Conservation (phyloP, 2,329 filamentous ascomycete species). For the Cercospora canescens region DNA sequence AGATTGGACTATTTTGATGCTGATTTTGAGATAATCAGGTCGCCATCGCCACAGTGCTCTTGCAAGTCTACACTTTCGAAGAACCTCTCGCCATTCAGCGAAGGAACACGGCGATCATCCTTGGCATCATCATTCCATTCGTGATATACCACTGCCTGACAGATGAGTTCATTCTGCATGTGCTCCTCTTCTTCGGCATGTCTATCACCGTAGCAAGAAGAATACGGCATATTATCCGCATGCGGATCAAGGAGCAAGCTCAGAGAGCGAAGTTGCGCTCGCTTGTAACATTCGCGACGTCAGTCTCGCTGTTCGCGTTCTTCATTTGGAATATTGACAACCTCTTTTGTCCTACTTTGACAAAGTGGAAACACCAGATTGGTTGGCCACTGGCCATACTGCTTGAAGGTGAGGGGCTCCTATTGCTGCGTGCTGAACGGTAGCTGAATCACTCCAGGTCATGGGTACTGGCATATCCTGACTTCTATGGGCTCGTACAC, state of each 20-base stretch:
- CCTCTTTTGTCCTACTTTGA: conserved; percentile 67
- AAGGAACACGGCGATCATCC: conserved; percentile 27
- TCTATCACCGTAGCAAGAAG: conserved; percentile 23
- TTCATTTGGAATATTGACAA: conserved; percentile 78
- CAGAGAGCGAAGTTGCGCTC: conserved; percentile 44
- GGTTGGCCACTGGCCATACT: conserved; percentile 77
- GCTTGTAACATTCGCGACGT: conserved; percentile 22
- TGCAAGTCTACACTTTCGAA: conserved; percentile 29
- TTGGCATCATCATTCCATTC: conserved; percentile 27
- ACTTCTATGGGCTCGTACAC: conserved; percentile 51
- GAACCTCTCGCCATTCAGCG: conserved; percentile 25
- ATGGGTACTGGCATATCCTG: conserved; percentile 77
- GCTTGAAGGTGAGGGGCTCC: conserved; percentile 53
- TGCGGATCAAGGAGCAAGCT: conserved; percentile 20
- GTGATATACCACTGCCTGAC: conserved; percentile 33
- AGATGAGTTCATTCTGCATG: conserved; percentile 31
- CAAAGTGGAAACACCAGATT: conserved; percentile 64
- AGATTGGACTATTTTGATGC: background rate
- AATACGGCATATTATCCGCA: conserved; percentile 22
- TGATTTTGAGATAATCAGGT: background rate
- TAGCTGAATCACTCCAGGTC: conserved; percentile 37
- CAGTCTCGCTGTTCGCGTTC: conserved; percentile 55
- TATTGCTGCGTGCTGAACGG: background rate
- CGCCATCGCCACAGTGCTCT: conserved; percentile 29
- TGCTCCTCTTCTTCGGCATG: conserved; percentile 31